Conservation (phyloP, 73 alveolate genomes). For the Symbiodinium natans region DNA sequence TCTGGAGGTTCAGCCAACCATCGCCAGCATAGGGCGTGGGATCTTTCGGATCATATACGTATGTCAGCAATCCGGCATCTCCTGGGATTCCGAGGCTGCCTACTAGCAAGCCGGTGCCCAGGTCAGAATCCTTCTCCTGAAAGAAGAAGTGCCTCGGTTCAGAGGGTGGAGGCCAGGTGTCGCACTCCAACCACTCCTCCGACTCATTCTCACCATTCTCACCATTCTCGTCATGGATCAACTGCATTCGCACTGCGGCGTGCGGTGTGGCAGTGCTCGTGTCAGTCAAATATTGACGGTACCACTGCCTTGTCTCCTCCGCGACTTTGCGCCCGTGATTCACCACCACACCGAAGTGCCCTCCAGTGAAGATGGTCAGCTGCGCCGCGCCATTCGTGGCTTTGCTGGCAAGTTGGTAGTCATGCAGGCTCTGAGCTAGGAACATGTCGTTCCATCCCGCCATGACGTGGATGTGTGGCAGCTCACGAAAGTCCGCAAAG, state of each 20-base stretch:
- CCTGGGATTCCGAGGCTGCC: conserved; percentile 7
- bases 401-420: not conserved
- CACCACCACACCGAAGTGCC: conserved; percentile 70
- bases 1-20: conserved; percentile 84
- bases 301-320: conserved; percentile 54
- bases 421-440: conserved; percentile 54
- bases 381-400: not conserved
- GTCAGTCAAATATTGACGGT: conserved; percentile 29
- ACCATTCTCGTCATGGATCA: conserved; percentile 24
- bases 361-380: conserved; percentile 75
- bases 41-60: conserved; percentile 58
- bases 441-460: conserved; percentile 93
- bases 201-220: not conserved
- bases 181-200: conserved; percentile 69
- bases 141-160: conserved; percentile 18
- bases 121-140: not conserved
- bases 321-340: conserved; percentile 59
- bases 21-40: conserved; percentile 84
- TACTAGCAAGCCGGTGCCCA: not conserved
- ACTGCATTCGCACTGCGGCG: conserved; percentile 67
- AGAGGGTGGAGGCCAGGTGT: conserved; percentile 45
- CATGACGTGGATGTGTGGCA: conserved; percentile 50
- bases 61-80: not conserved
- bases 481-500: conserved; percentile 35
- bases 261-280: not conserved